Percentiles rank a stretch among this genome's conserved stretches.
These are phyloP conservation scores for Candida broadrunensis DNA, from an alignment of 805 yeast species.

Conservation along the genomic window DNA sequence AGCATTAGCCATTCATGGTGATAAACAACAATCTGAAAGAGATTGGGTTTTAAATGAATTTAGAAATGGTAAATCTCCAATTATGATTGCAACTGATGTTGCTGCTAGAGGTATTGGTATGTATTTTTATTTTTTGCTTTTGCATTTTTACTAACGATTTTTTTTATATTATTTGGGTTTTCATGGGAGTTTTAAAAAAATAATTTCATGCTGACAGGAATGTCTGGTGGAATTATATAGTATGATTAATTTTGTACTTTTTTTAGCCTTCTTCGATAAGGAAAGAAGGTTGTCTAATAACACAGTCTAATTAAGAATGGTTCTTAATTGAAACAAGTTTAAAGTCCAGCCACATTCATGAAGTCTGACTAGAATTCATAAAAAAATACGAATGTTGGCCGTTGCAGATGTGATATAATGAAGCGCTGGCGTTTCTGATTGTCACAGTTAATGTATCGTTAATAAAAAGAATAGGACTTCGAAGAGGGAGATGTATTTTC, in stretches of 20 bases:
- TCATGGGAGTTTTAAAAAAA: not conserved
- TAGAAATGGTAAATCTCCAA: constrained; percentile 87
- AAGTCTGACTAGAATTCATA: too few relatives aligned
- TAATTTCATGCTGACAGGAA: too few relatives aligned
- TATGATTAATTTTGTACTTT: not conserved
- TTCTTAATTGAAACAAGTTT: too few relatives aligned
- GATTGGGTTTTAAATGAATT: constrained; percentile 97
- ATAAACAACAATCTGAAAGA: constrained; percentile 95
- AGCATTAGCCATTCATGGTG: constrained; percentile 98
- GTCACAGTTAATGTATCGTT: not conserved
- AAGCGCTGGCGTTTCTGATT: not conserved
- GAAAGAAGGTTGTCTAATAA: not conserved
- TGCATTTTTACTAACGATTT: constrained; percentile 8
- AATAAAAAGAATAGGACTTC: not conserved
- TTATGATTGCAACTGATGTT: constrained; percentile 99
- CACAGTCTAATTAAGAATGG: too few relatives aligned
- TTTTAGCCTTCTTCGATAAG: not conserved
- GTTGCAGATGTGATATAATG: not conserved
- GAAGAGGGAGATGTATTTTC: not conserved
- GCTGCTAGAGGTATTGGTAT: constrained; percentile 99
- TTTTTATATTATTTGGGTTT: not conserved
- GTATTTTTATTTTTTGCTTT: constrained; percentile 35
- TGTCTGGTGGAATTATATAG: too few relatives aligned
- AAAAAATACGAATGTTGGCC: not conserved
- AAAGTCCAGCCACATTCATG: too few relatives aligned